Base-by-base conservation (phyloP, 2,329 filamentous ascomycete genomes). In the Fusarium continuum region DNA sequence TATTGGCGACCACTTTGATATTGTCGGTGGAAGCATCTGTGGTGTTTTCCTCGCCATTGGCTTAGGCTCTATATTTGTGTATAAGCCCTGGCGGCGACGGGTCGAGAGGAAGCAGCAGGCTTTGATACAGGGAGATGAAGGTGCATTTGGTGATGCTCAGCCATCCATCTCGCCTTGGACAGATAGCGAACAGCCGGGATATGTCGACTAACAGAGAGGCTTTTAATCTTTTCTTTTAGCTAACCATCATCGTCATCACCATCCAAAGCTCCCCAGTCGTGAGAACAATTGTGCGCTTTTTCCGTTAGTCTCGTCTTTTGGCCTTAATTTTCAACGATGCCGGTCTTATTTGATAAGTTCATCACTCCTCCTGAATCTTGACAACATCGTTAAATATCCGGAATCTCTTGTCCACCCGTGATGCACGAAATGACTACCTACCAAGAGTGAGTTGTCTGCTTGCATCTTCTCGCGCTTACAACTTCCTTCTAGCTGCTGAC, bases 11-110 rank as follows among this genome's bases (percentile, higher is more conserved):
- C 83, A 93, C 73, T 97, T 92, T 68, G 92, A 96, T 75, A 85
- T 94, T 58, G 88, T 97, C 39, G 93, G 93, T 9, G 95, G 91
- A 2, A 85, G 84, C 14, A 97, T 99, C 28, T 97, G 93, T 64
- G 93, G 88, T 0, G 82, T 91, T 0, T 98, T 98, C 68, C 77
- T 97, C 0, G 75, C 96, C 0, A 89, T 92, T 40, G 94, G 93
- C 0, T 75, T 86, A 3, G 81, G 91, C 0, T 92, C 91, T 8
- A 84, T 96, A 0, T 13, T 94, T 1, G 73, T 90, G 1, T 97
- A 97, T 73, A 85, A 84, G 64, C 91, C 91, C 0, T 97, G 94
- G 93, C 84, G 92, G 23, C 74, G 78, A 36, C 75, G 78, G 8
- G 76, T 83, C 34, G 76, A 77, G 8, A 68, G 68, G 23, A 68